Conservation (phyloP, 2,329 filamentous ascomycete species). For the Macrophomina pseudophaseolina region DNA sequence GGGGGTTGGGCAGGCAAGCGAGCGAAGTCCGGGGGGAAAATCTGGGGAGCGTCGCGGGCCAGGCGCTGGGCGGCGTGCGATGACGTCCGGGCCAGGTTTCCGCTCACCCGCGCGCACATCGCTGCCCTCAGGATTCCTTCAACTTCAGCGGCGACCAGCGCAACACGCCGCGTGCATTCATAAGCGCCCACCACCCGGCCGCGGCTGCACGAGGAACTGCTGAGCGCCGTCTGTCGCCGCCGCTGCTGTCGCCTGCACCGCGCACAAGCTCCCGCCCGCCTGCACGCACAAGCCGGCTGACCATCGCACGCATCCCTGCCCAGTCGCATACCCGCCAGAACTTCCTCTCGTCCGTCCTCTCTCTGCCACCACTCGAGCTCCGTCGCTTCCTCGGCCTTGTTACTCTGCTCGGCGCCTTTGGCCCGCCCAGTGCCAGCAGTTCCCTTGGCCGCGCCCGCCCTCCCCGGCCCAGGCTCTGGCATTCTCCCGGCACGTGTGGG, state of each 20-base stretch:
- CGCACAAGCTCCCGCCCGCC: constrained; percentile 15
- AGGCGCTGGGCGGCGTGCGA: neutral
- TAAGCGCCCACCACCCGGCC: constrained; percentile 1
- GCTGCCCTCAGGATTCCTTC: neutral
- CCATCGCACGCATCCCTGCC: constrained; percentile 20
- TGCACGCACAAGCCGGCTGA: constrained; percentile 8
- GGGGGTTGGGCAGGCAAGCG: no score
- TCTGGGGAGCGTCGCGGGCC: constrained; percentile 14
- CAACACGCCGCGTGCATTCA: neutral
- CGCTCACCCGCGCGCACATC: constrained; percentile 16
- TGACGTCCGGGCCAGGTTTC: constrained; percentile 1
- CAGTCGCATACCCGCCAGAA: neutral
- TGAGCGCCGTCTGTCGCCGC: no score
- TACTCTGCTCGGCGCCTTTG: constrained; percentile 24
- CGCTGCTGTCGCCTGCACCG: neutral
- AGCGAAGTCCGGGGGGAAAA: neutral
- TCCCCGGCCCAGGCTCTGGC: neutral
- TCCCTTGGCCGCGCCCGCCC: neutral
- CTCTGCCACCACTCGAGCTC: neutral
- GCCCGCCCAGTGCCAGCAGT: neutral
- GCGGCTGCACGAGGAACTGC: neutral
- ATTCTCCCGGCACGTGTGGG: constrained; percentile 4
- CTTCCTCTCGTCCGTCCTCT: constrained; percentile 28
- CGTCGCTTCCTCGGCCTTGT: constrained; percentile 7
- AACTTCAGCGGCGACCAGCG: no score